Base-by-base conservation (phyloP, 345 rosid species). In the Limnanthes douglasii region DNA sequence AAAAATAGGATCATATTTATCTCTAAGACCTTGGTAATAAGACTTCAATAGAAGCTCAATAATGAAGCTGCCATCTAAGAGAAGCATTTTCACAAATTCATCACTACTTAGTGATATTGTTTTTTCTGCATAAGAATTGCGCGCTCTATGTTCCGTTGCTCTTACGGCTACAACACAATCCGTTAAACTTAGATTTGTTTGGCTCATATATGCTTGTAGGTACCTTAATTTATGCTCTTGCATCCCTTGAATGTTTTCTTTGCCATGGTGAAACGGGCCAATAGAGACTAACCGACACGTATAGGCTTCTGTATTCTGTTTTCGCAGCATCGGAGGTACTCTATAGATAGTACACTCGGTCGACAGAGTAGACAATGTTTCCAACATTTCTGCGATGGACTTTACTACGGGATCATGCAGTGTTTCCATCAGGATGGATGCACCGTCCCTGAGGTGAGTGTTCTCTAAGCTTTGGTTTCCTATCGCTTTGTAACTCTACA, bases 171-270 rank as follows among this genome's bases (percentile, higher is more conserved):
- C 16, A 20, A 47, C 31, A 15, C 55, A 39, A 4, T 27, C 34
- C 1, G 45, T 25, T 30, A 66, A 42, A 46, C 18, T 52, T 9
- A 6, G 1, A 17, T 6, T 31, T 16, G 59, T 53, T 15, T 53
- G 45, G 10, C 6, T 5, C 24, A 57, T 19, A 55, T 53, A 57
- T 4, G 31, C 17, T 12, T 39, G 39, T 3, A 66, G 19, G 34
- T 60, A 60, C 46, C 61, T 53, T 19, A 31, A 22, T 22, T 60
- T 65, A 21, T 56, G 54, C 20, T 60, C 56, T 39, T 65, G 48
- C 33, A 43, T 50, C 13, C 41, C 15, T 22, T 53, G 15, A 18
- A 48, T 55, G 17, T 18, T 40, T n/a, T 22, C 19, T 16, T 47
- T 32, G 4, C 46, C 43, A 6, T 11, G 38, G 51, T 66, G 61